Conservation (phyloP, 768 basidiomycete genomes). For the Astraeus odoratus region DNA sequence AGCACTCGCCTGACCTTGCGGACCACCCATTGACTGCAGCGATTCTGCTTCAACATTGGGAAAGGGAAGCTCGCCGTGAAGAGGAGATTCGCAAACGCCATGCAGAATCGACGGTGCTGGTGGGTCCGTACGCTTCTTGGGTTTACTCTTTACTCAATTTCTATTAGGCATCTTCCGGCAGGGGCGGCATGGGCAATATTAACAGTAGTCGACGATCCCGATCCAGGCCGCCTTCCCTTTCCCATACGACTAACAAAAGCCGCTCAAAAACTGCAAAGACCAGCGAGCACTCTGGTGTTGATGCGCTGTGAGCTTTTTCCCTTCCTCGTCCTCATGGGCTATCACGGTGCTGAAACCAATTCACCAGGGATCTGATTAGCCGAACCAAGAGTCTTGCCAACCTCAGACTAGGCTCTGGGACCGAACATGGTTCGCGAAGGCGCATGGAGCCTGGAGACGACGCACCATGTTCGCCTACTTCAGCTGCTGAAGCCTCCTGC, state of each 20-base stretch:
- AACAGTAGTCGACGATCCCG: conserved; percentile 6
- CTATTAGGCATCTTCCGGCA: conserved; percentile 18
- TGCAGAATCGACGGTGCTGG: conserved; percentile 12
- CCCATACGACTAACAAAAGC: conserved; percentile 5
- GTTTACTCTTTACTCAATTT: background rate
- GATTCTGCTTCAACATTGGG: conserved; percentile 16
- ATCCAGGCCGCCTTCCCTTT: conserved; percentile 1
- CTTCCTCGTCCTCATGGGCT: background rate
- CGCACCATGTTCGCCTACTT: background rate
- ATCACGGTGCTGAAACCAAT: background rate
- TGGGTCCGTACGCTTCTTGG: conserved; percentile 4
- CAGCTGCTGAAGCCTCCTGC: background rate
- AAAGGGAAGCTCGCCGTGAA: conserved; percentile 12
- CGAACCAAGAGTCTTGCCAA: background rate
- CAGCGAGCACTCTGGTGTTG: background rate
- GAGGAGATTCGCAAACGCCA: conserved; percentile 8
- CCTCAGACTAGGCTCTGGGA: background rate
- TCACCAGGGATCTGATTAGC: background rate
- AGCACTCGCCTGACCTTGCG: conserved; percentile 4
- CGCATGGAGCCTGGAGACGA: background rate
- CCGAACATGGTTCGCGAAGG: background rate
- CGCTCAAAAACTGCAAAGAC: background rate
- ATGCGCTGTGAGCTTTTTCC: background rate
- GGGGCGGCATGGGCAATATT: conserved; percentile 24
- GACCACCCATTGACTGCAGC: conserved; percentile 19